Base-by-base conservation (phyloP, 257 asterid genomes). In the Penstemon eatonii region DNA sequence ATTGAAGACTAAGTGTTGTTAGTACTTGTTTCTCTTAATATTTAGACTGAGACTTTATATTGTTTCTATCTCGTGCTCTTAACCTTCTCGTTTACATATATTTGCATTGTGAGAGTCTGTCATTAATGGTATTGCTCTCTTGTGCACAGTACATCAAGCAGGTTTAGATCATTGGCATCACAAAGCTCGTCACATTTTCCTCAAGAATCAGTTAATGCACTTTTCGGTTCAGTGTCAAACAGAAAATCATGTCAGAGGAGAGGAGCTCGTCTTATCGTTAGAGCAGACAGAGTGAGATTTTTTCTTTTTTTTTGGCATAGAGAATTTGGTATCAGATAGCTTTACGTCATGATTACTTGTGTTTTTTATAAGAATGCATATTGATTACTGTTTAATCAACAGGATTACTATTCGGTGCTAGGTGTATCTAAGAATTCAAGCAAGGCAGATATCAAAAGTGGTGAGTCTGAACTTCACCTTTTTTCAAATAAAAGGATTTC, bases 361-460 rank as follows among this genome's bases (percentile, higher is more conserved):
- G 33, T 25, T 1, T 68, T 66, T 33, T 53, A 25, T 53, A 52
- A 36, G 58, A 42, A 63, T 70, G 59, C 12, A 18, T 6, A 36
- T 57, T 60, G 55, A 76, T 68, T 61, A 25, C 49, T 68, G n/a
- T 65, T 13, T 8, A 13, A 25, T 62, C 49, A 15, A 56, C 92
- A 94, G 99, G 96, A 94, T 82, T 94, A 84, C 78, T 94, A 94
- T 77, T 53, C 90, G 12, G 89, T 91, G 74, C 96, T 94, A 63
- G 97, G 99, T 38, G 97, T 94, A 51, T 87, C 99, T 7, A 91
- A 83, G 79, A 83, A 55, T 67, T 70, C 99, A n/a, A 86, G 83
- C 91, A 94, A 94, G 77, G 69, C 99, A 12, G 99, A 94, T 43
- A 87, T 94, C 75, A 94, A 94, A 83, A 94, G 88, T 71, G 95